These are phyloP conservation scores for Ottelia alismoides DNA, from an alignment of 106 monocot species.

Conservation along the genomic window DNA sequence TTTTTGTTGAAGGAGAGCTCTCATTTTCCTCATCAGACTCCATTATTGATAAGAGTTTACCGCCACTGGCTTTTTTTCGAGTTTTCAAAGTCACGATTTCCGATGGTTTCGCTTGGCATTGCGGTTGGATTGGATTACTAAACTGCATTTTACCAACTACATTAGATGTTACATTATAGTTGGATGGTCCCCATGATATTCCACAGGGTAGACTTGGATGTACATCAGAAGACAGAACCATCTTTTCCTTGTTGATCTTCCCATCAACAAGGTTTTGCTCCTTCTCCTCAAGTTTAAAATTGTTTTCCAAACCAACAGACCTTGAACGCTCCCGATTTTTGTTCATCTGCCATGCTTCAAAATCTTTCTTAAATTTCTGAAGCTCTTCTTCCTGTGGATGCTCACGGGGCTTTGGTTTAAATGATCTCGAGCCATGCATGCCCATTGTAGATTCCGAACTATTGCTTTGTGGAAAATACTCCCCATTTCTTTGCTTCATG, in stretches of 20 bases:
- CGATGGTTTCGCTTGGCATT: neutral
- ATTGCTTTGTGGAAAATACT: neutral
- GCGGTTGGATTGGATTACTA: neutral
- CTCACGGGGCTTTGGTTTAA: conserved; percentile 37
- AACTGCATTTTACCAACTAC: neutral
- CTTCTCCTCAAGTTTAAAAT: neutral
- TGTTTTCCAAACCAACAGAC: conserved; percentile 11
- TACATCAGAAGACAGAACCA: conserved; percentile 3
- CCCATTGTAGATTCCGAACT: conserved; percentile 7
- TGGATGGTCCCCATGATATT: neutral
- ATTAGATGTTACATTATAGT: conserved; percentile 1
- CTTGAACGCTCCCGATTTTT: conserved; percentile 46
- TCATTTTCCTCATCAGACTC: conserved; percentile 19
- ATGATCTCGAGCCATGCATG: conserved; percentile 8
- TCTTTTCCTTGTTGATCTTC: conserved; percentile 43
- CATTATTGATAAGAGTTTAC: conserved; percentile 1
- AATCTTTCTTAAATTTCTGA: conserved; percentile 86
- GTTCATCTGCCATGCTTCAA: conserved; percentile 73
- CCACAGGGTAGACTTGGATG: neutral
- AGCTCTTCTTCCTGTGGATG: conserved; percentile 82
- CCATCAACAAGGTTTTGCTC: conserved; percentile 39
- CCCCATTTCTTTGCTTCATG: conserved; percentile 6
- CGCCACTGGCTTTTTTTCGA: conserved; percentile 12
- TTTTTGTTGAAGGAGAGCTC: conserved; percentile 35
- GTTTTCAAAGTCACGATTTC: conserved; percentile 6